Percentiles rank a stretch among this genome's conserved stretches.
These are phyloP conservation scores for Termitomyces sp. DNA, from an alignment of 768 basidiomycete genomes.

Conservation along the genomic window DNA sequence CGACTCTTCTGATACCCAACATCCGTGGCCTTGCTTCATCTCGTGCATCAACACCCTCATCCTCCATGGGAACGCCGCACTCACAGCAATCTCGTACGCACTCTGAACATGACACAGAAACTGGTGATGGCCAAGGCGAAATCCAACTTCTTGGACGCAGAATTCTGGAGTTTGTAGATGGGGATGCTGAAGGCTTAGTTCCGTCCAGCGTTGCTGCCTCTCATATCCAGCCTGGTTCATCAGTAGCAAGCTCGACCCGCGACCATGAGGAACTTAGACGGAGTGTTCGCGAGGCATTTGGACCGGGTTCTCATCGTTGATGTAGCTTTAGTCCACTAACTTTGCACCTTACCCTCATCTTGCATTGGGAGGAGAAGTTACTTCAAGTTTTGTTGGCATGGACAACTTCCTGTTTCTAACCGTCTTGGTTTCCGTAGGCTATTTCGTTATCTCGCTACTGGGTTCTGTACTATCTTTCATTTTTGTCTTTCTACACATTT, in stretches of 20 bases:
- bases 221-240: slow-evolving; percentile 66
- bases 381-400: slow-evolving; percentile 6
- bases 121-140: slow-evolving; percentile 86
- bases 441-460: slow-evolving; percentile 8
- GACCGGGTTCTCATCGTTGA: slow-evolving; percentile 55
- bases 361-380: background rate
- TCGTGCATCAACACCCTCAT: slow-evolving; percentile 61
- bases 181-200: slow-evolving; percentile 53
- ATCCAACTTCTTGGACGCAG: slow-evolving; percentile 81
- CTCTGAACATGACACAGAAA: slow-evolving; percentile 78
- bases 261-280: slow-evolving; percentile 79
- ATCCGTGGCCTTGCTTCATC: slow-evolving; percentile 80
- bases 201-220: slow-evolving; percentile 60
- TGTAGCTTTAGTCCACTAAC: background rate
- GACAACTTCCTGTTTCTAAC: slow-evolving; percentile 6
- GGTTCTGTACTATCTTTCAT: slow-evolving; percentile 14
- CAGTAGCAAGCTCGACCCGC: slow-evolving; percentile 54
- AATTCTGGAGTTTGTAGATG: slow-evolving; percentile 84
- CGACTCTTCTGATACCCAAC: slow-evolving; percentile 74
- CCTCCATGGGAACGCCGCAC: slow-evolving; percentile 69
- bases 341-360: background rate
- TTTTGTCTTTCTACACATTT: slow-evolving; percentile 6
- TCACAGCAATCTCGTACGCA: slow-evolving; percentile 63
- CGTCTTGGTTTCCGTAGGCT: slow-evolving; percentile 1
- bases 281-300: slow-evolving; percentile 80